Evolutionary conservation across 345 rosid species (phyloP).

Genomic region (Linum usitatissimum): DNA sequence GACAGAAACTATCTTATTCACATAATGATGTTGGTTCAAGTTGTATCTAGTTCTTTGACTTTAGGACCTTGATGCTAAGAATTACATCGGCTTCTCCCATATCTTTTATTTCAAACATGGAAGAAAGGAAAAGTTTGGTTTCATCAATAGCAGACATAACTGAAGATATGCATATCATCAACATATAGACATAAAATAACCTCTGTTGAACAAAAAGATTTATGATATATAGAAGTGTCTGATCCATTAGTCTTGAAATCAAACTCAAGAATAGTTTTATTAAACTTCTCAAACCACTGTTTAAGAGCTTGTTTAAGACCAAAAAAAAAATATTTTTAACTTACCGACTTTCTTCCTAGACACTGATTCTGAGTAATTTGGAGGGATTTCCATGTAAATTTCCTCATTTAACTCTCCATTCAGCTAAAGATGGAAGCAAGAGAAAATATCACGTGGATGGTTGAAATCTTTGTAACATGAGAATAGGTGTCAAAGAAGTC

Average conservation of each 20-base stretch:
- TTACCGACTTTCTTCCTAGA: too few species aligned
- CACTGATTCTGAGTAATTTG: too few species aligned
- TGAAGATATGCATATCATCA: neutral
- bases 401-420: neutral
- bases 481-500: neutral
- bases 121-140: neutral
- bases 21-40: neutral
- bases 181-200: neutral
- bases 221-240: neutral
- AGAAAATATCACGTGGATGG: neutral
- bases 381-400: neutral
- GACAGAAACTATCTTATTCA: slow-evolving; percentile 3
- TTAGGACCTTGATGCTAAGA: too few species aligned
- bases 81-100: too few species aligned
- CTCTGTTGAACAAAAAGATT: neutral
- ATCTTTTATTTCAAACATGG: too few species aligned
- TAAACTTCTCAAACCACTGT: too few species aligned
- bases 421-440: neutral
- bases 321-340: too few species aligned
- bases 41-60: too few species aligned
- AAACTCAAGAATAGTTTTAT: too few species aligned
- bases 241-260: neutral
- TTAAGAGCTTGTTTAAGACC: too few species aligned
- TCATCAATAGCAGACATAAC: neutral
- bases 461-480: neutral